phyloP scores from a whole-genome alignment of 2,329 filamentous ascomycete genomes.

The Ceratocystis ficicola region DNA sequence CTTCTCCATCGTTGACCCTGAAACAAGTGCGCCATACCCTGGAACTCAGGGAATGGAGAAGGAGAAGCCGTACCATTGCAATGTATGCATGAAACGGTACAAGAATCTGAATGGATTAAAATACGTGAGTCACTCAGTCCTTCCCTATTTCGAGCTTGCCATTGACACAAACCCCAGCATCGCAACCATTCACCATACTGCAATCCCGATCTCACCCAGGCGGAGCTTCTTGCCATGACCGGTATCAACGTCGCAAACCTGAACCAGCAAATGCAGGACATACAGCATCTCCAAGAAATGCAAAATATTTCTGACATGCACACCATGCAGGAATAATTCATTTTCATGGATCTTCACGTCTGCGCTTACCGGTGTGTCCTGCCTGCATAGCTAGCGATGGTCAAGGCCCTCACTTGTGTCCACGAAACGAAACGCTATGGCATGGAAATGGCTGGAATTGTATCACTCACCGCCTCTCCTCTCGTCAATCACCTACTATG shows the following conservation, averaged over 20 bases:
- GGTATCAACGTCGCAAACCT: slow-evolving; percentile 20
- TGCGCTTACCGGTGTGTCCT: neutral
- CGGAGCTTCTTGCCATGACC: slow-evolving; percentile 22
- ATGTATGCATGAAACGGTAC: slow-evolving; percentile 94
- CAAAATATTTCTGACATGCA: slow-evolving; percentile 21
- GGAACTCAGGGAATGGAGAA: slow-evolving; percentile 99
- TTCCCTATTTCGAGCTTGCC: neutral
- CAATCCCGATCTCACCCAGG: slow-evolving; percentile 23
- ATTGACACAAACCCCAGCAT: slow-evolving; percentile 20
- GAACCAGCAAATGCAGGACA: slow-evolving; percentile 19
- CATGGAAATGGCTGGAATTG: neutral
- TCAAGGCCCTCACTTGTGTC: slow-evolving; percentile 9
- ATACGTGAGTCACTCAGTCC: slow-evolving; percentile 50
- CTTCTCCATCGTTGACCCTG: slow-evolving; percentile 94
- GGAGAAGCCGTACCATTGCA: slow-evolving; percentile 96
- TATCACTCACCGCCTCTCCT: neutral
- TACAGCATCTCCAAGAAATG: slow-evolving; percentile 19
- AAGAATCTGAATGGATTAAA: slow-evolving; percentile 98
- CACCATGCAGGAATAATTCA: slow-evolving; percentile 19
- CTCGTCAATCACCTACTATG: neutral
- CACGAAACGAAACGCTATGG: neutral
- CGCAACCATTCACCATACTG: slow-evolving; percentile 24
- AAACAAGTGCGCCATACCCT: slow-evolving; percentile 86
- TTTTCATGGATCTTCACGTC: neutral
- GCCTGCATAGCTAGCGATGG: neutral